Evolutionary conservation across 1,139 yeast genomes (phyloP).

Genomic region (Hemisphaericaspora xylanilytica): DNA sequence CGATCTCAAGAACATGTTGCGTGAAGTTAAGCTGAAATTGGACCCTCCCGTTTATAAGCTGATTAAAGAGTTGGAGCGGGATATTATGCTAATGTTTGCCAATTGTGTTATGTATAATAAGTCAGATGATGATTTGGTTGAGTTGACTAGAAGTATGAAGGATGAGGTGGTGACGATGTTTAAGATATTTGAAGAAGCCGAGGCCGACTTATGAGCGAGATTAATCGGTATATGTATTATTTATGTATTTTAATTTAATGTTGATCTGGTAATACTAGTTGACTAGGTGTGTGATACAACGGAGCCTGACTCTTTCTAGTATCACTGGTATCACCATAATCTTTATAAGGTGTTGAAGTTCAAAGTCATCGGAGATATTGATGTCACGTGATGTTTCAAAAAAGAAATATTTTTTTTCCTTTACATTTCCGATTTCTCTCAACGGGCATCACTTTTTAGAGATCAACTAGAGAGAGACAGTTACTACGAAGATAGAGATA

Average conservation of each 20-base stretch:
- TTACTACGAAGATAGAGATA: no score
- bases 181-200: conserved; percentile 49
- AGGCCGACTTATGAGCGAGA: conserved; percentile 20
- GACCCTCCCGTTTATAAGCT: conserved; percentile 47
- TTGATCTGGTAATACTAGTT: no score
- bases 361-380: conserved; percentile 2
- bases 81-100: conserved; percentile 74
- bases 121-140: conserved; percentile 59
- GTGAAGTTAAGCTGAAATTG: conserved; percentile 48
- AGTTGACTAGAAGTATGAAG: conserved; percentile 68
- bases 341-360: no score
- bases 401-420: no score
- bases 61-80: conserved; percentile 64
- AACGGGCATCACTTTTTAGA: no score
- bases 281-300: no score
- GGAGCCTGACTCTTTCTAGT: no score
- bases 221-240: no score
- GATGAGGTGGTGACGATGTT: conserved; percentile 51
- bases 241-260: not conserved
- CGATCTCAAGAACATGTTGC: conserved; percentile 63
- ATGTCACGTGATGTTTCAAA: not conserved
- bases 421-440: no score
- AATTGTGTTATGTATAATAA: conserved; percentile 82
- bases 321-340: no score
- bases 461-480: no score